These are phyloP conservation scores for Fistulinella cinereoalba DNA, from an alignment of 1,284 basidiomycete species.

Conservation along the genomic window DNA sequence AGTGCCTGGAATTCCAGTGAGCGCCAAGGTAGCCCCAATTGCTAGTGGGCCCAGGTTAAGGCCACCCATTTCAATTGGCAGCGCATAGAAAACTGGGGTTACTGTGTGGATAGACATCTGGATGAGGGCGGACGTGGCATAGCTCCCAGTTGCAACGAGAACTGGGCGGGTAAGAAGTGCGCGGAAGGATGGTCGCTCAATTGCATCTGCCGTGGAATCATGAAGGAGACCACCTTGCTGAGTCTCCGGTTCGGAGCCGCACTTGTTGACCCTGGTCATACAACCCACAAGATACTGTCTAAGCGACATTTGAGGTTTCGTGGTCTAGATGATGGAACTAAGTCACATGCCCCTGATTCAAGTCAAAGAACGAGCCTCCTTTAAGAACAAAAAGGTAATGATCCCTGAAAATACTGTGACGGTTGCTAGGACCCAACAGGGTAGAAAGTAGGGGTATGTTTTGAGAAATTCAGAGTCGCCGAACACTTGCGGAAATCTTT, in stretches of 20 bases:
- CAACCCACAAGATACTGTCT: conserved; percentile 21
- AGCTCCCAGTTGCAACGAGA: conserved; percentile 42
- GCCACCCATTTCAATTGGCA: conserved; percentile 43
- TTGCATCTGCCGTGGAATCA: conserved; percentile 1
- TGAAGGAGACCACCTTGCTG: neutral
- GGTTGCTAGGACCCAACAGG: conserved; percentile 53
- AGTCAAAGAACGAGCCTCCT: conserved; percentile 47
- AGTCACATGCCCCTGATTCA: neutral
- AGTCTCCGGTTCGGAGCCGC: neutral
- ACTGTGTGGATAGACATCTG: conserved; percentile 41
- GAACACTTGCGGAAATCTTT: conserved; percentile 56
- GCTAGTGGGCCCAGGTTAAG: conserved; percentile 37
- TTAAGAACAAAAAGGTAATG: conserved; percentile 47
- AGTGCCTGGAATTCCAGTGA: conserved; percentile 41
- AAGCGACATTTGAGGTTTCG: conserved; percentile 10
- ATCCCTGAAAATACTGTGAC: conserved; percentile 47
- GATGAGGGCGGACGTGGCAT: conserved; percentile 39
- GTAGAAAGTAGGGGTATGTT: conserved; percentile 65
- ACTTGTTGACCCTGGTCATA: neutral
- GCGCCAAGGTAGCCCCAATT: conserved; percentile 42
- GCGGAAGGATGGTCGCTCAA: conserved; percentile 34
- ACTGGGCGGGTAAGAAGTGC: conserved; percentile 37
- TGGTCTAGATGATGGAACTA: conserved; percentile 15
- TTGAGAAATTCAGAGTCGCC: conserved; percentile 48
- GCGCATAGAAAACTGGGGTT: conserved; percentile 44